A percentile compares a stretch with the other conserved stretches of the same genome.
Evolutionary conservation across 2,329 filamentous ascomycete genomes (phyloP).

Genomic region (Proliferodiscus dingleyae): DNA sequence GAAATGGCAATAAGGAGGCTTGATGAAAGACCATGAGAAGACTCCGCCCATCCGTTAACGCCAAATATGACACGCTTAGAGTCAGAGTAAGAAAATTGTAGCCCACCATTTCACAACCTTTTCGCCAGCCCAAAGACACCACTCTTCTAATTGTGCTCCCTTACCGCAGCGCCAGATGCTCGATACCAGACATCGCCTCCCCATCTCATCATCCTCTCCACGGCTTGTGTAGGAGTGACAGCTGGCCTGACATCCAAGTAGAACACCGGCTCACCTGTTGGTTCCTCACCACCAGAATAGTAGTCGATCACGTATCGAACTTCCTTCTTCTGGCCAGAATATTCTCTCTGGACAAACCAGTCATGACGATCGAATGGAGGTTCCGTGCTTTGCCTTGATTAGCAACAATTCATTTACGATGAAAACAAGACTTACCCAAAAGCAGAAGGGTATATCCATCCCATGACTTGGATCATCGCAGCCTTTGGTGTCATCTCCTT

Average conservation of each 20-base stretch:
- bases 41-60: not conserved
- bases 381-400: slow-evolving; percentile 52
- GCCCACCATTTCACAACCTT: not conserved
- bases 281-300: slow-evolving; percentile 70
- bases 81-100: not conserved
- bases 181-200: slow-evolving; percentile 86
- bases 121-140: too few species aligned
- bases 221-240: slow-evolving; percentile 71
- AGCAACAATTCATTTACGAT: slow-evolving; percentile 3
- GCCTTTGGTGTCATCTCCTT: slow-evolving; percentile 90
- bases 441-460: slow-evolving; percentile 70
- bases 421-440: slow-evolving; percentile 60
- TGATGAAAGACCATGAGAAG: not conserved
- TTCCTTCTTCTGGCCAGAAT: slow-evolving; percentile 65
- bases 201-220: slow-evolving; percentile 82
- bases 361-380: slow-evolving; percentile 96
- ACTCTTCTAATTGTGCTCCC: too few species aligned
- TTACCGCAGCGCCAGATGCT: slow-evolving; percentile 27
- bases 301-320: slow-evolving; percentile 96
- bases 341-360: slow-evolving; percentile 81
- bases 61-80: not conserved
- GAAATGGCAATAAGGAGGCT: not conserved
- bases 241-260: slow-evolving; percentile 92
- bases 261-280: slow-evolving; percentile 88
- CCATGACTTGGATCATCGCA: slow-evolving; percentile 74